Conservation (phyloP, 768 basidiomycete species). For the Lactifluus rugatus region DNA sequence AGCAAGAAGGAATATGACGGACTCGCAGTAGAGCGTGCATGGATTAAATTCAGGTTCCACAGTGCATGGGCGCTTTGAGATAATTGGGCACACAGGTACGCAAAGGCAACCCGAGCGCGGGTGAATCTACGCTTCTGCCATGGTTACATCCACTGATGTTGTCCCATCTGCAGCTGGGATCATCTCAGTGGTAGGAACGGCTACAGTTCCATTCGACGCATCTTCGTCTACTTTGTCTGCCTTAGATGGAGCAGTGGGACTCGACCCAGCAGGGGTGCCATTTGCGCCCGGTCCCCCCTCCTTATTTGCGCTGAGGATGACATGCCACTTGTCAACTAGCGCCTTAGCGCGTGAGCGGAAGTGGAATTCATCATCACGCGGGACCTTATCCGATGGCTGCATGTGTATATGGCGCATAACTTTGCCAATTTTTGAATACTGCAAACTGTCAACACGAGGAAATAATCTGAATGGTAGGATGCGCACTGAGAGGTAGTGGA, state of each 20-base stretch:
- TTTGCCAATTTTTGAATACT: slow-evolving; percentile 74
- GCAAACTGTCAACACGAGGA: not conserved
- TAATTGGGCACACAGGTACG: not conserved
- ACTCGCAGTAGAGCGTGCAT: slow-evolving; percentile 4
- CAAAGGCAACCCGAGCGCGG: not conserved
- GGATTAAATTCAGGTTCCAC: slow-evolving; percentile 5
- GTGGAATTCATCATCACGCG: slow-evolving; percentile 55
- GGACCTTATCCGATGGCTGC: slow-evolving; percentile 45
- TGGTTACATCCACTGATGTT: slow-evolving; percentile 15
- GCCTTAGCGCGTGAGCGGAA: slow-evolving; percentile 62
- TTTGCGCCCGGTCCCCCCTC: slow-evolving; percentile 11
- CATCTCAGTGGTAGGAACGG: not conserved
- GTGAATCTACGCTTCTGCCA: slow-evolving; percentile 8
- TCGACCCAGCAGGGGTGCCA: slow-evolving; percentile 10
- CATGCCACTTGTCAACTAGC: slow-evolving; percentile 63
- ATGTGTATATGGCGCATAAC: slow-evolving; percentile 82
- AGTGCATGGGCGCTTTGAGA: not conserved
- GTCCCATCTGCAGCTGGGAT: slow-evolving; percentile 13
- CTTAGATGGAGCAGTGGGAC: slow-evolving; percentile 13
- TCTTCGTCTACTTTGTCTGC: slow-evolving; percentile 11
- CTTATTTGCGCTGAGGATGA: slow-evolving; percentile 35
- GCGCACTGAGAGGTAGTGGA: slow-evolving; percentile 55
- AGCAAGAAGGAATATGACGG: slow-evolving; percentile 11
- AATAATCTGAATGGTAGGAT: not conserved
- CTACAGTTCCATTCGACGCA: not conserved